phyloP scores from a whole-genome alignment of 805 yeast genomes.

The Schizosaccharomyces octosporus region DNA sequence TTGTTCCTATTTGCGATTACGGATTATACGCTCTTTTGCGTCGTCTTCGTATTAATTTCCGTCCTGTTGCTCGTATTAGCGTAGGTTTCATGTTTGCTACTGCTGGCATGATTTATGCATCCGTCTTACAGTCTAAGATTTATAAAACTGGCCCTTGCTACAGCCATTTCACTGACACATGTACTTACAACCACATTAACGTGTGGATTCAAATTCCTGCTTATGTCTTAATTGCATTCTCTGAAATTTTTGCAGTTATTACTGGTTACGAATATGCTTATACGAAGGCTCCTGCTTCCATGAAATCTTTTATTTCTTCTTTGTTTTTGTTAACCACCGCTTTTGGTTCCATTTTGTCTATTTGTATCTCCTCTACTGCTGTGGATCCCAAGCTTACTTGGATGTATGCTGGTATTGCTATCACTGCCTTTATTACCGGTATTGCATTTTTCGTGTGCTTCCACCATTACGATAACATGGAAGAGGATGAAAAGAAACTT shows the following conservation, averaged over 20 bases:
- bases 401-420: conserved; percentile 40
- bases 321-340: conserved; percentile 48
- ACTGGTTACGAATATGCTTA: conserved; percentile 70
- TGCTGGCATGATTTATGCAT: conserved; percentile 48
- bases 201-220: conserved; percentile 54
- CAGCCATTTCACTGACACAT: conserved; percentile 21
- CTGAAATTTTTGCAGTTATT: conserved; percentile 58
- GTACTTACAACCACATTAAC: conserved; percentile 25
- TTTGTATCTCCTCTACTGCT: conserved; percentile 42
- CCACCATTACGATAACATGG: conserved; percentile 28
- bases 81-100: conserved; percentile 45
- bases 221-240: conserved; percentile 43
- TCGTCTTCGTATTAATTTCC: conserved; percentile 26
- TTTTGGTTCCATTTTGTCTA: conserved; percentile 53
- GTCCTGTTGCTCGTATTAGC: conserved; percentile 47
- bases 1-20: conserved; percentile 47
- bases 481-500: conserved; percentile 32
- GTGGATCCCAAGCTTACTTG: conserved; percentile 46
- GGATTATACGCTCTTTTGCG: conserved; percentile 31
- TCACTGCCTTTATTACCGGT: conserved; percentile 36
- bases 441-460: conserved; percentile 34
- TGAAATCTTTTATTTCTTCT: conserved; percentile 39
- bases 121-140: conserved; percentile 45
- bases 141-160: conserved; percentile 49
- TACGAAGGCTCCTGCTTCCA: conserved; percentile 50